Base-by-base conservation (phyloP, 2,329 filamentous ascomycete genomes). In the Myriosclerotinia scirpicola region DNA sequence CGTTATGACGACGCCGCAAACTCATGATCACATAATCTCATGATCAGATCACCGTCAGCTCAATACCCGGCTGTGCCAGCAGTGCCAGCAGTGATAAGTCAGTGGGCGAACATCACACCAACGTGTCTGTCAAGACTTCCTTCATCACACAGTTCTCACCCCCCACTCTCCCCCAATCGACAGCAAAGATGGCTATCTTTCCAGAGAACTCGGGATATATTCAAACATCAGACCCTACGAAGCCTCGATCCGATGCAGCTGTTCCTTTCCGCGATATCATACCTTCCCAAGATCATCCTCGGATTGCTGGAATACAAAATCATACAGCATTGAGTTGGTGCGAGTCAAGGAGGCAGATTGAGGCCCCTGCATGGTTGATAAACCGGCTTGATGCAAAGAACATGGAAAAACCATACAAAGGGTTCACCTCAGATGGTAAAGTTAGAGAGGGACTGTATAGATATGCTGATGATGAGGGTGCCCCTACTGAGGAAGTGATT, bases 301-400 rank as follows among this genome's bases (percentile, higher is more conserved):
- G 71, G 64, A 72, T 75, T 64, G 68, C 71, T 2, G 73, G 73
- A n/a, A 75, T 75, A 54, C 67, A 54, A 55, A 63, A 73, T 34
- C 71, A 74, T 38, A 67, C 69, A 68, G 73, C 73, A 6, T 53
- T 71, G 46, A 73, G 69, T 59, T 74, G 73, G 74, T 74, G 72
- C 56, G 73, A 75, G 38, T 74, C 72, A 22, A 65, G 74, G 12
- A 72, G 72, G 50, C 69, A 74, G 61, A 75, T 75, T 53, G 73
- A 74, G 26, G 74, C 73, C 2, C 72, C 74, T 11, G 73, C 72
- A 20, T 75, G 74, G 74, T 64, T 75, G 67, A 75, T 75, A 63
- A 72, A 74, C 63, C 69, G 73, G 6, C 64, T 75, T 54, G 73
- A 75, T 42, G 72, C 71, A 48, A 73, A 72, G 68, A 75, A 74